Base-by-base conservation (phyloP, 1,284 basidiomycete genomes). In the Malassezia arunalokei region DNA sequence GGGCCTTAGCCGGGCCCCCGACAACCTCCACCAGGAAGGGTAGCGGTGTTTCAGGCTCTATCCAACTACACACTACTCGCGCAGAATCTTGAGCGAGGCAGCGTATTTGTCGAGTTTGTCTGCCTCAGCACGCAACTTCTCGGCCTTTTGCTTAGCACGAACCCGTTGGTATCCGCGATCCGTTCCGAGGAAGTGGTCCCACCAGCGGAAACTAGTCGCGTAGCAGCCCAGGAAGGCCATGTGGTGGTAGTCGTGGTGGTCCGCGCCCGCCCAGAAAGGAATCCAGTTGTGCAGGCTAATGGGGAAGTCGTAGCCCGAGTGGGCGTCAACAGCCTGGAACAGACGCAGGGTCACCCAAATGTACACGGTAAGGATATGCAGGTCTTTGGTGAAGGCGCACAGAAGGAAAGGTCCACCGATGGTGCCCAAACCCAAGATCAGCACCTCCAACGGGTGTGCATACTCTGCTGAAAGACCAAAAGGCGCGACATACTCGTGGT, bases 391-490 rank as follows among this genome's bases (percentile, higher is more conserved):
- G 40, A 85, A 79, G 73, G 77, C 82, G 75, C 84, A 87, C 74
- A 85, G 92, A 49, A 92, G 77, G 51, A 96, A 78, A 1, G 92
- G 92, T 3, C 89, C 88, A 20, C 51, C 85, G 80, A 94, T 83
- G 8, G 89, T 92, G 43, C 90, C 90, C 24, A 82, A 82, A 31
- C 78, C 79, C 44, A 94, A 83, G 65, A 94, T 90, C 75, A 91
- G 81, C 50, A 91, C 86, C 75, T 95, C 90, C 11, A 87, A 83
- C 0, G 90, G 90, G 75, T 95, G 90, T 0, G 90, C 89, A 72
- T 95, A 98, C 76, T 98, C 94, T 11, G 94, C 92, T 7, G 92
- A 90, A 43, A 98, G 82, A 66, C 92, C 92, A 72, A 96, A 95
- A 0, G 92, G 92, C 17, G 92, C 91, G 17, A 86, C 86, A 76